A percentile compares a stretch with the other conserved stretches of the same genome.
phyloP scores from a whole-genome alignment of 768 basidiomycete species.

The Leccinellum rugosiceps region DNA sequence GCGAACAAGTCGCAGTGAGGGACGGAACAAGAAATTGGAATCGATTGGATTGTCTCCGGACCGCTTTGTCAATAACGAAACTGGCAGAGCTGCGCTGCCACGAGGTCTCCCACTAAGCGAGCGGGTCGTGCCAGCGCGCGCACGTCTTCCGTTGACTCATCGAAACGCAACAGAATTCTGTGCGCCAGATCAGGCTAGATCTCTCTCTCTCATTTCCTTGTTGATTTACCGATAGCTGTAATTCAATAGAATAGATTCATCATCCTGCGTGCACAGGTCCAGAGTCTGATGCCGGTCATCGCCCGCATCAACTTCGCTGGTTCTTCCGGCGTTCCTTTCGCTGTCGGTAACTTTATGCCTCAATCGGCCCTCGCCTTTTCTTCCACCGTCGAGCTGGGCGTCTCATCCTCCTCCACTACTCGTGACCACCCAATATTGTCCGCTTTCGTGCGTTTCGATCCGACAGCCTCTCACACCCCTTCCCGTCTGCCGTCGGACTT shows the following conservation, averaged over 20 bases:
- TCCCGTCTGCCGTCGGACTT: conserved; percentile 4
- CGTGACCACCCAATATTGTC: not conserved
- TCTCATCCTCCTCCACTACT: not conserved
- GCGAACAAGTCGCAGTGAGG: conserved; percentile 5
- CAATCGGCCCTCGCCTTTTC: conserved; percentile 11
- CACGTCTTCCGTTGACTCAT: conserved; percentile 18
- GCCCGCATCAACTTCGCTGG: conserved; percentile 22
- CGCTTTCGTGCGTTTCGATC: not conserved
- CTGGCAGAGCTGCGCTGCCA: conserved; percentile 20
- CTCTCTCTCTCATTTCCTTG: conserved; percentile 22
- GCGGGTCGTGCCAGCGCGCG: conserved; percentile 15
- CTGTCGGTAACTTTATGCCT: conserved; percentile 28
- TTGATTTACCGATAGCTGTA: conserved; percentile 28
- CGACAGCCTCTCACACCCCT: conserved; percentile 22
- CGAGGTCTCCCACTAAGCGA: conserved; percentile 25
- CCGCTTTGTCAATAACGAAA: conserved; percentile 20
- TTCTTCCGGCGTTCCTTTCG: conserved; percentile 26
- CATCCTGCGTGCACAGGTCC: conserved; percentile 11
- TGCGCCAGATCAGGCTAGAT: conserved; percentile 17
- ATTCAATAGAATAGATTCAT: conserved; percentile 16
- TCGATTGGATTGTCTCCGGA: conserved; percentile 19
- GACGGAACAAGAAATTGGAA: conserved; percentile 15
- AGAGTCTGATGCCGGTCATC: conserved; percentile 17
- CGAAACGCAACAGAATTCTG: conserved; percentile 13
- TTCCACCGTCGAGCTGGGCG: conserved; percentile 1